These are phyloP conservation scores for Rutstroemia sp. DNA, from an alignment of 2,329 filamentous ascomycete genomes.

Conservation along the genomic window DNA sequence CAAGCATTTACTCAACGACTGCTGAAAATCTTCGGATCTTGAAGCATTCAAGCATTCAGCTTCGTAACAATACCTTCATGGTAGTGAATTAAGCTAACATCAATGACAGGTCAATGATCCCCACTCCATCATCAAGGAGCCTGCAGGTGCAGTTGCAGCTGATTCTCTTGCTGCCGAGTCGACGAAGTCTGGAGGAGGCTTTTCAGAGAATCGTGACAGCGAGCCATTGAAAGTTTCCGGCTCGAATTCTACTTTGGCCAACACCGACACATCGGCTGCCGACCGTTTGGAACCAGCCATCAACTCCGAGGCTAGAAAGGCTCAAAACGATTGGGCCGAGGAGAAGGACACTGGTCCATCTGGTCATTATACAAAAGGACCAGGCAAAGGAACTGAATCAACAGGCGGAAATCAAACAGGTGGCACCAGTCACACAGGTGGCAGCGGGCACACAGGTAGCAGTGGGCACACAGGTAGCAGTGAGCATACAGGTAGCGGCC, in stretches of 20 bases:
- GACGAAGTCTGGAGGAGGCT: slow-evolving; percentile 48
- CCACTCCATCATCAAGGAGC: slow-evolving; percentile 46
- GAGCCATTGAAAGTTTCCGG: slow-evolving; percentile 42
- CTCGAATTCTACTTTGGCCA: slow-evolving; percentile 47
- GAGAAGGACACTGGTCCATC: slow-evolving; percentile 18
- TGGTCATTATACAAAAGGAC: slow-evolving; percentile 12
- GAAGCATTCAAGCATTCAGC: too few relatives aligned
- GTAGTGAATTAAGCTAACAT: not conserved
- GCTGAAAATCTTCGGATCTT: too few relatives aligned
- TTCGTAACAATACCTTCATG: too few relatives aligned
- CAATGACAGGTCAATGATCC: slow-evolving; percentile 39
- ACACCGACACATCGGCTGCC: slow-evolving; percentile 46
- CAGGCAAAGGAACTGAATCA: slow-evolving; percentile 2
- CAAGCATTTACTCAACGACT: not conserved
- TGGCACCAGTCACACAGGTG: too few relatives aligned
- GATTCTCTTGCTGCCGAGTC: slow-evolving; percentile 77
- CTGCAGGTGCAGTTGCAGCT: slow-evolving; percentile 53
- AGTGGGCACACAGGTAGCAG: too few relatives aligned
- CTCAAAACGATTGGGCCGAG: slow-evolving; percentile 18
- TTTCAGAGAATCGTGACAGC: slow-evolving; percentile 50
- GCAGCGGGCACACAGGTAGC: too few relatives aligned
- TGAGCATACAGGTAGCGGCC: too few relatives aligned
- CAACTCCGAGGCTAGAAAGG: slow-evolving; percentile 22
- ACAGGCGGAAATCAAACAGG: too few relatives aligned
- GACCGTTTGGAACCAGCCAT: slow-evolving; percentile 37